Conservation (phyloP, 371 early-diverging fungal genomes). For the Mortierella sp. region DNA sequence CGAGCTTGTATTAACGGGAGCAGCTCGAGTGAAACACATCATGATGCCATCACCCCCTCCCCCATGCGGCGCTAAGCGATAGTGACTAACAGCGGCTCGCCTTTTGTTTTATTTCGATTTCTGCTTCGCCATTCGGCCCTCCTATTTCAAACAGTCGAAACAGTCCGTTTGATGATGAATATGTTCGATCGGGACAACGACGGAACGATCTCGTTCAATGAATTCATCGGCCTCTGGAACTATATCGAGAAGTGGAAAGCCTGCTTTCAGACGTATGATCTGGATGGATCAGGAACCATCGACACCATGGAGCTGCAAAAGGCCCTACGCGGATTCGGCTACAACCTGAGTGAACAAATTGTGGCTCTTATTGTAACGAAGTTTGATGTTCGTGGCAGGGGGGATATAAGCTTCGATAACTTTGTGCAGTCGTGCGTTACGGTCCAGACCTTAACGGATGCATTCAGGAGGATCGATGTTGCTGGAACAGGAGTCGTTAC, state of each 20-base stretch:
- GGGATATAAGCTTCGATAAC: conserved; percentile 83
- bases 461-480: conserved; percentile 80
- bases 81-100: background rate
- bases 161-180: conserved; percentile 61
- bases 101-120: background rate
- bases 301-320: conserved; percentile 76
- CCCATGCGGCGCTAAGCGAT: background rate
- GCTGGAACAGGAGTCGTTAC: conserved; percentile 80
- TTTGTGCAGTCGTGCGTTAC: conserved; percentile 88
- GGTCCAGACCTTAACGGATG: conserved; percentile 78
- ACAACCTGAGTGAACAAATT: conserved; percentile 47
- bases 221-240: conserved; percentile 82
- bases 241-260: conserved; percentile 81
- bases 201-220: conserved; percentile 81
- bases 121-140: background rate
- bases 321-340: conserved; percentile 80
- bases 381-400: conserved; percentile 77
- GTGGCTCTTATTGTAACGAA: conserved; percentile 72
- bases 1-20: background rate
- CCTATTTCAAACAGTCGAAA: conserved; percentile 38
- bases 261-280: conserved; percentile 84
- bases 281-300: conserved; percentile 84
- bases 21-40: no score
- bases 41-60: no score
- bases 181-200: conserved; percentile 69